Conservation (phyloP, 257 asterid species). For the Paulownia fortunei region DNA sequence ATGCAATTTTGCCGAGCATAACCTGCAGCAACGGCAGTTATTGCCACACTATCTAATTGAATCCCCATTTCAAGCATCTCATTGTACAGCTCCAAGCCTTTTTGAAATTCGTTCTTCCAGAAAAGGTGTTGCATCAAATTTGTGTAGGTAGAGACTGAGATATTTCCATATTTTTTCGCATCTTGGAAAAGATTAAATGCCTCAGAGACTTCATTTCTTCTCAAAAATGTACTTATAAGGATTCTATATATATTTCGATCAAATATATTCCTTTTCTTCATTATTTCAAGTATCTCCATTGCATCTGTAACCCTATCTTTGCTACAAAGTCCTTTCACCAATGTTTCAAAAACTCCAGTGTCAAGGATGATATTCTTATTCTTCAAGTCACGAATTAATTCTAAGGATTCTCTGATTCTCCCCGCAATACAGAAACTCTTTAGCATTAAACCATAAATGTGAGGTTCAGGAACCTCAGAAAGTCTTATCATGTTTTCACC, state of each 20-base stretch:
- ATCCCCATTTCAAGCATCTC: slow-evolving; percentile 72
- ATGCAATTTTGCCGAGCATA: slow-evolving; percentile 59
- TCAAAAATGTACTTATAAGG: slow-evolving; percentile 59
- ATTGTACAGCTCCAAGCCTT: slow-evolving; percentile 61
- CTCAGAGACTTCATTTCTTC: slow-evolving; percentile 55
- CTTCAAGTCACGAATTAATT: slow-evolving; percentile 69
- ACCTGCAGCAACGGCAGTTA: slow-evolving; percentile 68
- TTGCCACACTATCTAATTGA: slow-evolving; percentile 62
- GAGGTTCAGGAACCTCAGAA: slow-evolving; percentile 53
- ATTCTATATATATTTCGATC: slow-evolving; percentile 50
- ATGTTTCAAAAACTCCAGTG: slow-evolving; percentile 47
- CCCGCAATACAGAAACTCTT: slow-evolving; percentile 78
- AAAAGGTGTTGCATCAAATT: slow-evolving; percentile 71
- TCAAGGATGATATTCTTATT: slow-evolving; percentile 55
- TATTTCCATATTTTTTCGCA: slow-evolving; percentile 54
- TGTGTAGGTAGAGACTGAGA: slow-evolving; percentile 59
- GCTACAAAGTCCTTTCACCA: slow-evolving; percentile 82
- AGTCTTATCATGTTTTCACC: slow-evolving; percentile 59
- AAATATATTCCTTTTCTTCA: slow-evolving; percentile 59
- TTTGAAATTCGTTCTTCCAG: slow-evolving; percentile 57
- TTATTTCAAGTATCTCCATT: slow-evolving; percentile 74
- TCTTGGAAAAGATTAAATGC: slow-evolving; percentile 63
- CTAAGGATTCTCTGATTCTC: slow-evolving; percentile 73
- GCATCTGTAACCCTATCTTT: slow-evolving; percentile 72
- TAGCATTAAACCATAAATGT: slow-evolving; percentile 53